These are phyloP conservation scores for Trichoderma guizhouense DNA, from an alignment of 2,329 filamentous ascomycete genomes.

Conservation along the genomic window DNA sequence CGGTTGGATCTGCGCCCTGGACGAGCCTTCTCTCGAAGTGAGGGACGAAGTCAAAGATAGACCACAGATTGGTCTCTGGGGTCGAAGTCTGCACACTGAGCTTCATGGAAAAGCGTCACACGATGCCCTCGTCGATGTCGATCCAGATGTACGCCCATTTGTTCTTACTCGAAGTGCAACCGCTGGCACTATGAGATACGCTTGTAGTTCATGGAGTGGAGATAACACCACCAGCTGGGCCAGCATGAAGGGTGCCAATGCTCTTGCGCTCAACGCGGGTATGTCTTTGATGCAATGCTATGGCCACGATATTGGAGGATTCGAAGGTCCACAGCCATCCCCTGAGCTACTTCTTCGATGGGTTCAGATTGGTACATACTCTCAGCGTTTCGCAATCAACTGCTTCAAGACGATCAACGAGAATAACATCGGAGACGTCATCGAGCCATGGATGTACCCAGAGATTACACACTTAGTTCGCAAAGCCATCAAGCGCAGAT, in stretches of 20 bases:
- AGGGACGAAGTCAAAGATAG: conserved; percentile 36
- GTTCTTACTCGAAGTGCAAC: conserved; percentile 69
- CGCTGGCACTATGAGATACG: conserved; percentile 66
- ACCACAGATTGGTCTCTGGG: conserved; percentile 64
- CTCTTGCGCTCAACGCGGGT: conserved; percentile 64
- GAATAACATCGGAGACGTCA: conserved; percentile 67
- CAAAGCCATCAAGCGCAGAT: conserved; percentile 64
- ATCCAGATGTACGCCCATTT: conserved; percentile 60
- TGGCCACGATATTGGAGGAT: conserved; percentile 72
- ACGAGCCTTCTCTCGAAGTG: conserved; percentile 36
- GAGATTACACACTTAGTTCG: conserved; percentile 61
- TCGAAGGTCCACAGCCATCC: conserved; percentile 68
- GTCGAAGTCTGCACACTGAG: conserved; percentile 66
- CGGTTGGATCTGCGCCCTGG: conserved; percentile 60
- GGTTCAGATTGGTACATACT: conserved; percentile 69
- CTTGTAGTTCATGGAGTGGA: conserved; percentile 70
- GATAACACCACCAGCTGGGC: conserved; percentile 74
- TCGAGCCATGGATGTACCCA: conserved; percentile 76
- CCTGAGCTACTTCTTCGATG: conserved; percentile 70
- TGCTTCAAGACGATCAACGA: conserved; percentile 71
- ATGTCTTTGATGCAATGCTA: conserved; percentile 67
- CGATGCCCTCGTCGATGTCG: conserved; percentile 58
- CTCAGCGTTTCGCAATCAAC: conserved; percentile 71
- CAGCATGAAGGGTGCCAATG: conserved; percentile 68
- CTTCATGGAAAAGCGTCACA: conserved; percentile 69